phyloP scores from a whole-genome alignment of 2,329 filamentous ascomycete species.

The Cladosporium sp. region DNA sequence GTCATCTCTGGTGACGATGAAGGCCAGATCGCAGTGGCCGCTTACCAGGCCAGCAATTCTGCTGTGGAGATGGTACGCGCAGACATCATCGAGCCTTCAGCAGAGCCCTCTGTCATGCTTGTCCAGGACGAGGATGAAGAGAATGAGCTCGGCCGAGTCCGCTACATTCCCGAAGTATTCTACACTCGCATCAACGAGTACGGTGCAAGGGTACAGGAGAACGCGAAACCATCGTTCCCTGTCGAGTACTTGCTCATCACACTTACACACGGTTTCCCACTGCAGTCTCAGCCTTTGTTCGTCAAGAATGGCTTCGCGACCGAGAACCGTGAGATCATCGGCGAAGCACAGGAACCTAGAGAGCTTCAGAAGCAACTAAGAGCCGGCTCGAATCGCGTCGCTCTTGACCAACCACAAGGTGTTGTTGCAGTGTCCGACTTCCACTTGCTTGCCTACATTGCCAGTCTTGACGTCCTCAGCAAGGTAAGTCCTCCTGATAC shows the following conservation, averaged over 20 bases:
- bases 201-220: conserved; percentile 92
- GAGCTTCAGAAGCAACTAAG: conserved; percentile 69
- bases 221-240: conserved; percentile 93
- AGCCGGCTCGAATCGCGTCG: conserved; percentile 52
- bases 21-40: conserved; percentile 82
- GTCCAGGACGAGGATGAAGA: conserved; percentile 91
- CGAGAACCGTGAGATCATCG: conserved; percentile 86
- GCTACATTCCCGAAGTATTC: conserved; percentile 97
- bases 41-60: conserved; percentile 93
- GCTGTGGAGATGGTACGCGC: conserved; percentile 96
- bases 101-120: conserved; percentile 90
- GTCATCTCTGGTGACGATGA: conserved; percentile 90
- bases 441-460: conserved; percentile 86
- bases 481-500: conserved; percentile 61
- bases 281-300: conserved; percentile 59
- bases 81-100: conserved; percentile 92
- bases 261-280: conserved; percentile 90
- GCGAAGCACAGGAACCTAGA: conserved; percentile 78
- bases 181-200: conserved; percentile 96
- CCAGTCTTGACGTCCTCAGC: conserved; percentile 75
- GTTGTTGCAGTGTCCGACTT: conserved; percentile 83
- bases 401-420: conserved; percentile 62
- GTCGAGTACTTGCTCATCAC: conserved; percentile 96
- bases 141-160: conserved; percentile 66
- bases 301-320: conserved; percentile 81